Evolutionary conservation across 176 grass and related monocot genomes (phyloP), one percentile per base, ranked within the genome.

Genomic region (Neostapfia colusana): DNA sequence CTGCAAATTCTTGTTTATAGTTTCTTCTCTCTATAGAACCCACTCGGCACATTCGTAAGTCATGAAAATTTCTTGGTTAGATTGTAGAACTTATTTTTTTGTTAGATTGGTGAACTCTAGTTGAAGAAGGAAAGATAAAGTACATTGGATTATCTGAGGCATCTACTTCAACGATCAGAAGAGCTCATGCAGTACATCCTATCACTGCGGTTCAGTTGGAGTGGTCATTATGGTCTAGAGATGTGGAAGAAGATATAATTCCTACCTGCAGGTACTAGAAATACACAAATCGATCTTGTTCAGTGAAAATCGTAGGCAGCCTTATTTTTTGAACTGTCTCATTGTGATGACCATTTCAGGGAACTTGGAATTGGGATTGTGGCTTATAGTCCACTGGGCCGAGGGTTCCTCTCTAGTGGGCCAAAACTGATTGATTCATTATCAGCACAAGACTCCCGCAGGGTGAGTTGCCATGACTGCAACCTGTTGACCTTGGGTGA

Each of bases 351-450:
- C 1, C 6, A 51, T 46, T 72, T 65, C 71, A 91, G 88, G 48
- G 92, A 94, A 17, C 88, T 91, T 56, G 85, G 88, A 3, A 94
- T 94, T 54, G 85, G 88, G 65, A 94, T 94, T 21, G 88, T 91
- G n/a, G 83, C 92, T 17, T 94, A 94, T 36, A 86, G 88, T 61
- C 88, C 88, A 37, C 45, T 93, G 6, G 91, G 91, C 4, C 61
- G 88, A 63, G 91, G 88, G 0, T 90, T 93, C 65, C 61, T 93
- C 0, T 88, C 85, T 9, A 69, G 37, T 39, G 91, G 91, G 17
- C 4, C 92, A 3, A 86, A 88, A 35, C 4, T 90, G 10, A 2
- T 86, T 41, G 79, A 85, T 2, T 73, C 46, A 23, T 23, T 89
- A 3, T 55, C 73, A 0, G 88, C 88, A 0, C 16, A 86, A 1